phyloP scores from a whole-genome alignment of 306 rosid species.

The Fragaria iinumae region DNA sequence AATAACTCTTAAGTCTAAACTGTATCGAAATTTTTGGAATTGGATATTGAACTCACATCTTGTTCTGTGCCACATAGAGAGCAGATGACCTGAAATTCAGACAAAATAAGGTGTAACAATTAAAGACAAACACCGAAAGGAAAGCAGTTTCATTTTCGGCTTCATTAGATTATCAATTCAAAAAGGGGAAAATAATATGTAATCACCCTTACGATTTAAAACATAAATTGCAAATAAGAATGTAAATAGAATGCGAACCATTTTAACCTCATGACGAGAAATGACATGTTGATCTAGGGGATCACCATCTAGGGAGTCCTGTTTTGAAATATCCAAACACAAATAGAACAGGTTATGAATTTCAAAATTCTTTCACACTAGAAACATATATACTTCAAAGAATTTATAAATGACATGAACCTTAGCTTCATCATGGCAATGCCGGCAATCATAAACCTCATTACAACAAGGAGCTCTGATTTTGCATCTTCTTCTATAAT shows the following conservation, averaged over 20 bases:
- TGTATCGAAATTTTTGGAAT: background rate
- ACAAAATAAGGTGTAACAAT: background rate
- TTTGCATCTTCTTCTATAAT: conserved; percentile 72
- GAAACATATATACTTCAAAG: background rate
- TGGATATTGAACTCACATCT: conserved; percentile 49
- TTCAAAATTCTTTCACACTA: background rate
- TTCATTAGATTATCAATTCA: background rate
- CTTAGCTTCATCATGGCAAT: conserved; percentile 78
- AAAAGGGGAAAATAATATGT: background rate
- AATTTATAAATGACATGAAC: conserved; percentile 16
- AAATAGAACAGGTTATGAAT: background rate
- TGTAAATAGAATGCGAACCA: conserved; percentile 35
- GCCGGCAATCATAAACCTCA: conserved; percentile 62
- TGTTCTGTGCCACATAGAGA: conserved; percentile 66
- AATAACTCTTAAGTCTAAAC: background rate
- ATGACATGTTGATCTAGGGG: conserved; percentile 46
- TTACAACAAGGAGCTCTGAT: conserved; percentile 70
- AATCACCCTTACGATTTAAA: background rate
- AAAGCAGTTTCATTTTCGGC: too few relatives aligned
- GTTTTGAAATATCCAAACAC: background rate
- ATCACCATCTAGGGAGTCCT: conserved; percentile 51
- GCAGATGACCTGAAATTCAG: conserved; percentile 56
- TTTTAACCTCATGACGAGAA: conserved; percentile 61
- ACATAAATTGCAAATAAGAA: background rate
- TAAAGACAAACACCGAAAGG: too few relatives aligned